These are phyloP conservation scores for Aspergillus brunneoviolaceus DNA, from an alignment of 2,329 filamentous ascomycete species.

Conservation along the genomic window DNA sequence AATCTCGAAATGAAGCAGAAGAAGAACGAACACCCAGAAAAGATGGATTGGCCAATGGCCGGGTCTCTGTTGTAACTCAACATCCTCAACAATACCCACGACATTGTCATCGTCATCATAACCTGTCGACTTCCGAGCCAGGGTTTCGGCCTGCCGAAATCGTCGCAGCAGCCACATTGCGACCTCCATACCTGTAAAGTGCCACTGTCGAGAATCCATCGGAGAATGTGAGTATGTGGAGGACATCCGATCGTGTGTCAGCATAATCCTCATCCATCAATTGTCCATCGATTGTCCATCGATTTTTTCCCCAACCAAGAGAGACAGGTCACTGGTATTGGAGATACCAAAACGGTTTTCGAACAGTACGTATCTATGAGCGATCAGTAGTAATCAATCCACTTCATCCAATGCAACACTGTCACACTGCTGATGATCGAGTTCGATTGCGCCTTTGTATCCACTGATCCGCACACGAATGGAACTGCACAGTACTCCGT, in stretches of 20 bases:
- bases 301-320: neutral
- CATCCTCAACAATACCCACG: neutral
- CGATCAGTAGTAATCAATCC: neutral
- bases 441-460: neutral
- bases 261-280: neutral
- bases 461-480: neutral
- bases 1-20: neutral
- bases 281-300: neutral
- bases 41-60: no score
- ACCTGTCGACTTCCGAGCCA: neutral
- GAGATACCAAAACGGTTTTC: neutral
- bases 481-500: neutral
- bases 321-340: neutral
- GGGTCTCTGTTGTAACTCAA: no score
- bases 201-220: neutral
- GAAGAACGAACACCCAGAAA: neutral
- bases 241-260: neutral
- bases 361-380: neutral
- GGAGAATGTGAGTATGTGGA: neutral
- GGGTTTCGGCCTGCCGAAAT: neutral
- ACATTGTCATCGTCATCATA: neutral
- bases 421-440: neutral
- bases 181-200: neutral
- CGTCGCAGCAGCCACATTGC: neutral
- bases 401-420: conserved; percentile 2